Base-by-base conservation (phyloP, 116 monocot species). In the Zostera marina region DNA sequence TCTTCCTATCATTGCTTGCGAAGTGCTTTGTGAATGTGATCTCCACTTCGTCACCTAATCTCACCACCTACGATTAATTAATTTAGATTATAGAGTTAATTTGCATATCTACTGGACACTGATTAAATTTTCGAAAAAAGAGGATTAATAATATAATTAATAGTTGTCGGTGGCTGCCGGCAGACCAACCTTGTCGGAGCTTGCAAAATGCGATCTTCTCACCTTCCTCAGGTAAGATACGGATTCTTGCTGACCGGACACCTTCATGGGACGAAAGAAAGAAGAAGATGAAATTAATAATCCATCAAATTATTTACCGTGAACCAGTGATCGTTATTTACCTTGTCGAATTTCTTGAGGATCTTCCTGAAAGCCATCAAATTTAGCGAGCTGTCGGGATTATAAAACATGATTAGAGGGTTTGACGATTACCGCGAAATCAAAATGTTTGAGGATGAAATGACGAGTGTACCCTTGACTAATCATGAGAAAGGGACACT, bases 351-450 rank as follows among this genome's bases (percentile, higher is more conserved):
- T 61, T 96, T 96, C 73, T 96, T 96, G 57, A 83, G 10, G 56
- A 96, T 96, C 74, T 96, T 96, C 9, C 70, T 72, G 68, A 96
- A 96, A n/a, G 96, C 96, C 65, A 78, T 53, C 74, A 89, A 68
- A 73, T 96, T 96, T 39, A 96, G 53, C 1, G 85, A 77, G 76
- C 96, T 96, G 82, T 70, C 47, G 44, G 59, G 12, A 55, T 24
- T 23, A 59, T 2, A 41, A 32, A 5, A 32, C 4, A 26, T 32
- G 32, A 32, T 32, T 32, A 1, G n/a, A n/a, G 32, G 32, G 32
- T 32, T 32, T 32, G n/a, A n/a, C n/a, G n/a, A n/a, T n/a, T n/a
- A n/a, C n/a, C n/a, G n/a, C n/a, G n/a, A n/a, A n/a, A n/a, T 26
- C 26, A 26, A 26, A 26, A 4, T 26, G 3, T 1, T 26, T 26